Evolutionary conservation across 352 stramenopile genomes (phyloP), one percentile per base, ranked within the genome.

Genomic region (Sclerospora graminicola): DNA sequence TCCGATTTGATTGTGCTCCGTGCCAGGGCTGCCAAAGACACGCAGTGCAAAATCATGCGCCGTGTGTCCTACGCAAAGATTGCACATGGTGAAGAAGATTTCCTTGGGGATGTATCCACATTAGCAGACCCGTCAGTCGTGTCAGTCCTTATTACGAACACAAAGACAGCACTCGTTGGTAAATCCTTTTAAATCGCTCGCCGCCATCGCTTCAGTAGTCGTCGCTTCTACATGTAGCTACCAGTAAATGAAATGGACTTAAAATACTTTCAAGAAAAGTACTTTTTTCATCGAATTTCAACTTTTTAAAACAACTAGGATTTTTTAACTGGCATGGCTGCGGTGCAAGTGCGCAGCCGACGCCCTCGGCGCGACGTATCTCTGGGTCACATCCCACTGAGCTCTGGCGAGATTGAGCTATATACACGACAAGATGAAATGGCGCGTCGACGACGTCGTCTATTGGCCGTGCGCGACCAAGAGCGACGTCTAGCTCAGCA

Each of bases 31-130:
- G 8, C 95, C 95, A 4, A 98, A 98, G 87, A 98, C 95, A 0
- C 82, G 94, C 36, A 96, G 79, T 57, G 95, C 48, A 96, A 99
- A 77, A 99, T 99, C 58, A 98, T 99, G 94, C 87, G 96, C 31
- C 85, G 96, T 33, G 95, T 99, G 56, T n/a, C n/a, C 78, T 99
- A 30, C 89, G 96, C 40, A 99, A 99, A 74, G n/a, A 97, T 98
- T 52, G 90, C 95, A 8, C 78, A 88, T 29, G 89, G 89, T 31
- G 94, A 99, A 58, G 74, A 93, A 35, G 91, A 96, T 48, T 86
- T 74, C 34, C 67, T 99, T 13, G 96, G 96, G 19, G 96, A 99
- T 63, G 94, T 89, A n/a, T 96, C 83, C 48, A 99, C 96, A 23
- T 71, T 99, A 27, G 90, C 92, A 0, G 95, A 99, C 57, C 92